These are phyloP conservation scores for Cladorrhinum sp. DNA, from an alignment of 2,329 filamentous ascomycete species.

Conservation along the genomic window DNA sequence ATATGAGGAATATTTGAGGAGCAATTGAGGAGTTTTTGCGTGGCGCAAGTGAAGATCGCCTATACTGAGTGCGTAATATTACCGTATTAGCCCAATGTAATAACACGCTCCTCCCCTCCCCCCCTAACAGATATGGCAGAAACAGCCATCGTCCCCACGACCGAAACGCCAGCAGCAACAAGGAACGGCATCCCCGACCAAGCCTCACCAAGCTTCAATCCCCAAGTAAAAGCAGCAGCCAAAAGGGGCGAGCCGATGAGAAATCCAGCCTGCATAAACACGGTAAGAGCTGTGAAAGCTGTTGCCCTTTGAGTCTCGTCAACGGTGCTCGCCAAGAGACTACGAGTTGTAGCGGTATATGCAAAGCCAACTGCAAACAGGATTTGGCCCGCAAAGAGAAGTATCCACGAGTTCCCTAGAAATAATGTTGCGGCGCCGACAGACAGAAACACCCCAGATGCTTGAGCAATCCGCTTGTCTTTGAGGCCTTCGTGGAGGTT, in stretches of 20 bases:
- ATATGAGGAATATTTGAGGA: too few species aligned
- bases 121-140: background rate
- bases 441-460: slow-evolving; percentile 16
- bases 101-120: background rate
- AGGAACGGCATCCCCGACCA: background rate
- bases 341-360: slow-evolving; percentile 18
- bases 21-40: too few species aligned
- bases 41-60: too few species aligned
- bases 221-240: background rate
- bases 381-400: slow-evolving; percentile 12
- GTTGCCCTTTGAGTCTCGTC: slow-evolving; percentile 14
- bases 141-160: background rate
- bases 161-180: background rate
- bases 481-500: slow-evolving; percentile 12
- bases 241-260: background rate
- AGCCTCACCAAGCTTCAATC: background rate
- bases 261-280: slow-evolving; percentile 2
- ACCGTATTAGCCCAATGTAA: too few species aligned
- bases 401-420: slow-evolving; percentile 10
- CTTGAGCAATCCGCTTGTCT: slow-evolving; percentile 20
- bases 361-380: slow-evolving; percentile 15
- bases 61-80: too few species aligned
- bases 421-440: slow-evolving; percentile 15
- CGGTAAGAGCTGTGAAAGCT: slow-evolving; percentile 19
- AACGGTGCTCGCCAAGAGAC: slow-evolving; percentile 19